Evolutionary conservation across 345 rosid genomes (phyloP).

Genomic region (Eucalyptus dawsonii): DNA sequence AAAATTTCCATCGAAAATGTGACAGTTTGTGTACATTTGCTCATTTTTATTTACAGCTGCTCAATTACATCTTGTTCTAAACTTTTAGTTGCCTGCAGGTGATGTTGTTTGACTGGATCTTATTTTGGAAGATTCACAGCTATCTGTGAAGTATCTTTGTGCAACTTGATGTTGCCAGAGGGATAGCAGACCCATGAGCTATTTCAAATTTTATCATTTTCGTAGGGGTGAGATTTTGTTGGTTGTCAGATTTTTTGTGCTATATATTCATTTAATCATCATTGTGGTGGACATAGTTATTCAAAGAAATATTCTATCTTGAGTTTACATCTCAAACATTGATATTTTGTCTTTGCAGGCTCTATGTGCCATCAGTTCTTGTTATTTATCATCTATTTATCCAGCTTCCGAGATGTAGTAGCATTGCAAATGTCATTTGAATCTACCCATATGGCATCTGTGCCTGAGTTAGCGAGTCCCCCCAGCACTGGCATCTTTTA

Average conservation of each 20-base stretch:
- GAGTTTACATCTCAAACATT: neutral
- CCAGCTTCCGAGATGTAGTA: conserved; percentile 51
- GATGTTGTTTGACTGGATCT: neutral
- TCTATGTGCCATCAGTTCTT: conserved; percentile 36
- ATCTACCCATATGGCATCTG: conserved; percentile 33
- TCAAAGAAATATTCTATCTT: neutral
- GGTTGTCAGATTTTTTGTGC: neutral
- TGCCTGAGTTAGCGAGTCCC: conserved; percentile 53
- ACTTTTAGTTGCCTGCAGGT: neutral
- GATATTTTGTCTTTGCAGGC: conserved; percentile 28
- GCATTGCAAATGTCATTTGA: conserved; percentile 20
- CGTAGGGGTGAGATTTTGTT: conserved; percentile 27
- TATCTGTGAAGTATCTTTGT: conserved; percentile 2
- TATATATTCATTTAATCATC: neutral
- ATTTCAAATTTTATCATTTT: conserved; percentile 17
- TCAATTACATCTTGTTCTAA: neutral
- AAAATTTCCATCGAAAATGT: neutral
- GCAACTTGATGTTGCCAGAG: conserved; percentile 34
- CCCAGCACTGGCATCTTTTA: conserved; percentile 60
- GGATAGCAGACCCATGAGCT: conserved; percentile 40
- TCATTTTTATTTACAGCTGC: neutral
- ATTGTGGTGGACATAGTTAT: neutral
- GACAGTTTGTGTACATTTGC: neutral
- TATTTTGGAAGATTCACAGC: neutral
- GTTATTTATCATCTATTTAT: conserved; percentile 54